Conservation (phyloP, 2,329 filamentous ascomycete species). For the Neonectria hederae region DNA sequence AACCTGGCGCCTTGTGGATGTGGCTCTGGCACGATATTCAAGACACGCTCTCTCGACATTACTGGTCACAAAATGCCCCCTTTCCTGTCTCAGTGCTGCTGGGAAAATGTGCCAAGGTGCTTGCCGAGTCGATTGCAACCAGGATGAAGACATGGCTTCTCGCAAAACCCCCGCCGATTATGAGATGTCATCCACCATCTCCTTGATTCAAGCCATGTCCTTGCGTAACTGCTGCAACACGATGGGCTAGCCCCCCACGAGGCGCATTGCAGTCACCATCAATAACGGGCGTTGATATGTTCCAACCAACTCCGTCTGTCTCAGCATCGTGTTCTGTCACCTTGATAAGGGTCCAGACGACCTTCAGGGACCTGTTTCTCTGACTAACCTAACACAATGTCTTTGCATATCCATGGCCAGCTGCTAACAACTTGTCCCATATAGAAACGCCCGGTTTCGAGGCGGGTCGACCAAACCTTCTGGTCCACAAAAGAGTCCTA, state of each 20-base stretch:
- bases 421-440: conserved; percentile 41
- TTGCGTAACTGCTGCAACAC: conserved; percentile 26
- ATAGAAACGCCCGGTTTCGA: conserved; percentile 67
- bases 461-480: conserved; percentile 63
- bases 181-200: conserved; percentile 22
- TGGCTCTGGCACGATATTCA: conserved; percentile 30
- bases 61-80: conserved; percentile 9
- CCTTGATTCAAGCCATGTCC: conserved; percentile 17
- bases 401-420: conserved; percentile 11
- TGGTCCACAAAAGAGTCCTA: conserved; percentile 63
- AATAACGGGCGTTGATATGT: conserved; percentile 23
- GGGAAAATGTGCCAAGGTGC: not conserved
- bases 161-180: not conserved
- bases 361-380: conserved; percentile 9
- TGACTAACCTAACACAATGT: conserved; percentile 15
- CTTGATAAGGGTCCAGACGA: not conserved
- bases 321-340: conserved; percentile 37
- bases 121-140: conserved; percentile 1
- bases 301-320: conserved; percentile 32
- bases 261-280: conserved; percentile 23
- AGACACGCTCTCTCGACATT: conserved; percentile 31
- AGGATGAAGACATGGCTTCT: not conserved
- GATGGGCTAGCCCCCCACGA: not conserved
- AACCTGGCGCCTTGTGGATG: conserved; percentile 36
- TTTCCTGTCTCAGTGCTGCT: conserved; percentile 13